phyloP scores from a whole-genome alignment of 176 grass and related monocot species.

The Oryza glaberrima region DNA sequence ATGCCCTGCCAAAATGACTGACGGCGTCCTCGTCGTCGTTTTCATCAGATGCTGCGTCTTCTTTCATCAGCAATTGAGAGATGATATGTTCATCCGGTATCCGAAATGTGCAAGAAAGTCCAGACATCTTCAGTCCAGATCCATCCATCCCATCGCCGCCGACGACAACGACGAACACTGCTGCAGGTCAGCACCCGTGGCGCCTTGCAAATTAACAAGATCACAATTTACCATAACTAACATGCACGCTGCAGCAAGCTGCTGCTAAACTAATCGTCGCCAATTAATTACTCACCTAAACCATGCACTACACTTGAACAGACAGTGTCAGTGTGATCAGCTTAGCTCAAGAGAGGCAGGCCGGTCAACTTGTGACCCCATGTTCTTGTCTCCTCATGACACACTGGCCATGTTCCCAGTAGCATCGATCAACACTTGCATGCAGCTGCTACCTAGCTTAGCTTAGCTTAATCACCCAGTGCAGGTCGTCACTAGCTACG shows the following conservation, averaged over 20 bases:
- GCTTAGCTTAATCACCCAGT: not conserved
- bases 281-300: not conserved
- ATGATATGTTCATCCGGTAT: not conserved
- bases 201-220: not conserved
- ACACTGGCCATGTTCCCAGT: conserved; percentile 6
- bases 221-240: not conserved
- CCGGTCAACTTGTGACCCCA: conserved; percentile 14
- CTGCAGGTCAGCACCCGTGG: not conserved
- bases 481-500: not conserved
- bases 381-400: conserved; percentile 4
- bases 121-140: not conserved
- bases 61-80: not conserved
- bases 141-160: not conserved
- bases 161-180: not conserved
- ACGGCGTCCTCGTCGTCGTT: not conserved
- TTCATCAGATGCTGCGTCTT: not conserved
- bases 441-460: not conserved
- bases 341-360: too few species aligned
- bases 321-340: not conserved
- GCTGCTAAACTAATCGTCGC: not conserved
- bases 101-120: not conserved
- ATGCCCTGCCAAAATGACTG: not conserved
- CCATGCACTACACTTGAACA: not conserved
- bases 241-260: not conserved
- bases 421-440: not conserved